Evolutionary conservation across 2,329 filamentous ascomycete species (phyloP).

Genomic region (Daldinia eschscholtzii): DNA sequence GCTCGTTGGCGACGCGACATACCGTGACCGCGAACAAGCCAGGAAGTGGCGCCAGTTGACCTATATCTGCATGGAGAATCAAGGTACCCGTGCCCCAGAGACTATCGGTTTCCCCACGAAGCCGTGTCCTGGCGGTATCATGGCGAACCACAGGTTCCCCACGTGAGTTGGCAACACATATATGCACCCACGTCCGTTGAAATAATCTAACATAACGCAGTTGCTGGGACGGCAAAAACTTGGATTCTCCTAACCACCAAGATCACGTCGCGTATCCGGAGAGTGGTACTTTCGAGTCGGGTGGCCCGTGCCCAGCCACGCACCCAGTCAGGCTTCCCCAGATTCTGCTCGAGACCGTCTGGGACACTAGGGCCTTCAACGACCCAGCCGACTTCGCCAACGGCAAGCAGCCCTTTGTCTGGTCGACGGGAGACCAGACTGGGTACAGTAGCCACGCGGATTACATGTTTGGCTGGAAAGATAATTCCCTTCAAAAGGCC

Average conservation of each 20-base stretch:
- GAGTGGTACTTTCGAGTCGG: conserved; percentile 57
- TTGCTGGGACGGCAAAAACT: conserved; percentile 54
- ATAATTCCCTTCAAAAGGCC: conserved; percentile 56
- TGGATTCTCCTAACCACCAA: conserved; percentile 52
- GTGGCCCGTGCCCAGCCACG: conserved; percentile 58
- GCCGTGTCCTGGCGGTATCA: conserved; percentile 59
- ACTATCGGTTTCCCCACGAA: conserved; percentile 55
- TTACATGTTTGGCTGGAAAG: conserved; percentile 61
- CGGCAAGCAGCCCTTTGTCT: conserved; percentile 54
- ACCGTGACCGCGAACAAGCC: conserved; percentile 52
- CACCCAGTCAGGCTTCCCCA: conserved; percentile 56
- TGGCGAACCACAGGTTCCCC: conserved; percentile 57
- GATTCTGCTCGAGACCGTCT: conserved; percentile 57
- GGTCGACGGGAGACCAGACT: conserved; percentile 55
- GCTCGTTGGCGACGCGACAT: conserved; percentile 59
- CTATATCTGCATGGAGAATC: conserved; percentile 57
- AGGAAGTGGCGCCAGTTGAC: conserved; percentile 57
- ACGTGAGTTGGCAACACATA: conserved; percentile 26
- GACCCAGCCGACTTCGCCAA: conserved; percentile 46
- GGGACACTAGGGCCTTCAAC: conserved; percentile 48
- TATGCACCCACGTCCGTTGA: background rate
- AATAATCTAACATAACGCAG: background rate
- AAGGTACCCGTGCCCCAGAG: conserved; percentile 56
- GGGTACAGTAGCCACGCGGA: conserved; percentile 58
- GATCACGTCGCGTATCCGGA: conserved; percentile 60